phyloP scores from a whole-genome alignment of 805 yeast species.

The Dipodascopsis uninucleata region DNA sequence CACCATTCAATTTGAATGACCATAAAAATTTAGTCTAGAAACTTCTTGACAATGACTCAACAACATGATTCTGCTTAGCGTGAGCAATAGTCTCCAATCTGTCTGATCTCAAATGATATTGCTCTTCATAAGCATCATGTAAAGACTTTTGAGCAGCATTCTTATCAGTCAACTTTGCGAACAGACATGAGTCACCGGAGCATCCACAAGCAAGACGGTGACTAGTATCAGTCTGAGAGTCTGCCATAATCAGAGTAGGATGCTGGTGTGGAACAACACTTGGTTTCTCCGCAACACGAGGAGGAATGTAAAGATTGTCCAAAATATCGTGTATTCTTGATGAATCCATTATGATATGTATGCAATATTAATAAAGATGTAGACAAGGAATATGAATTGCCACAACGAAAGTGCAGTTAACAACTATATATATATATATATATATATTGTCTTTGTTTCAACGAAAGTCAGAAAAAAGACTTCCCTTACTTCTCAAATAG shows the following conservation, averaged over 20 bases:
- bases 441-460: too few relatives aligned
- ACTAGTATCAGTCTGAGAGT: slow-evolving; percentile 49
- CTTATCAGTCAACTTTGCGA: slow-evolving; percentile 34
- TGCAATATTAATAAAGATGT: too few relatives aligned
- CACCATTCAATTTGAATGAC: too few relatives aligned
- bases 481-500: too few relatives aligned
- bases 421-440: too few relatives aligned
- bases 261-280: slow-evolving; percentile 47
- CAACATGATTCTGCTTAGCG: too few relatives aligned
- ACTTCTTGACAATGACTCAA: too few relatives aligned
- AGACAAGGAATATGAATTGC: too few relatives aligned
- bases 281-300: slow-evolving; percentile 28
- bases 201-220: slow-evolving; percentile 44
- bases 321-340: slow-evolving; percentile 39
- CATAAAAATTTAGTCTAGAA: too few relatives aligned
- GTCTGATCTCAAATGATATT: slow-evolving; percentile 25
- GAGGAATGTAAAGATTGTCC: slow-evolving; percentile 50
- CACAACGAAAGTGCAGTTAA: too few relatives aligned
- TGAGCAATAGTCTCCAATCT: too few relatives aligned
- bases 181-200: slow-evolving; percentile 41
- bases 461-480: too few relatives aligned
- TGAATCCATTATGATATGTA: slow-evolving; percentile 49
- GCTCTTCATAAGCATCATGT: slow-evolving; percentile 24
- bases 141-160: slow-evolving; percentile 9
- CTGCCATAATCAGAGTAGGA: slow-evolving; percentile 58